Conservation (phyloP, 2,329 filamentous ascomycete genomes). For the Trichoderma endophyticum region DNA sequence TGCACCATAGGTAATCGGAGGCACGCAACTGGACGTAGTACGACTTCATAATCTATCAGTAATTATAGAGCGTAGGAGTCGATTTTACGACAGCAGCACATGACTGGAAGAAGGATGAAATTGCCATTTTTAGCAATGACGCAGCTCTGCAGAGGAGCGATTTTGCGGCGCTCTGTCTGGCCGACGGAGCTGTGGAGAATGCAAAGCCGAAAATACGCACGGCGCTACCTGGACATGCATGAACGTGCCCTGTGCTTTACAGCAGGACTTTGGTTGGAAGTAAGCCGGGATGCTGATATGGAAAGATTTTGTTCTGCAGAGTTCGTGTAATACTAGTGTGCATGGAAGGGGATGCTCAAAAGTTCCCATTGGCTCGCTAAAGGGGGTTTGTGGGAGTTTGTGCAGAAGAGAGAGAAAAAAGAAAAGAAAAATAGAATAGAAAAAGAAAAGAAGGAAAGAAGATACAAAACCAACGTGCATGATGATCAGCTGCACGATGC, state of each 20-base stretch:
- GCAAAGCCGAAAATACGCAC: neutral
- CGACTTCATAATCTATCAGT: neutral
- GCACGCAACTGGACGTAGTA: neutral
- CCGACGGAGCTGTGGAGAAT: conserved; percentile 6
- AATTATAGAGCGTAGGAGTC: neutral
- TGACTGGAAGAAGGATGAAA: neutral
- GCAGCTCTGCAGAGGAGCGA: neutral
- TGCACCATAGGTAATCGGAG: neutral
- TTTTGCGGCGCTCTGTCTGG: neutral
- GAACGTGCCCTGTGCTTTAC: conserved; percentile 5
- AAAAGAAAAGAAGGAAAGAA: neutral
- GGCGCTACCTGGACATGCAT: neutral
- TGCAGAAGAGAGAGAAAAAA: neutral
- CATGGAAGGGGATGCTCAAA: neutral
- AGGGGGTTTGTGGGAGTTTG: neutral
- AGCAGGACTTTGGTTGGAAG: neutral
- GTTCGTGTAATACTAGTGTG: neutral
- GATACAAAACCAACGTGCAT: neutral
- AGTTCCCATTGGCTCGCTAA: conserved; percentile 4
- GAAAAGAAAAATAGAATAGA: neutral
- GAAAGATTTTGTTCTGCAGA: neutral
- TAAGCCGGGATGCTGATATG: neutral
- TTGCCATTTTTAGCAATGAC: neutral
- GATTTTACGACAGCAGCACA: neutral
- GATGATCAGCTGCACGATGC: conserved; percentile 9